Conservation (phyloP, 768 basidiomycete genomes). For the Pluteus cervinus region DNA sequence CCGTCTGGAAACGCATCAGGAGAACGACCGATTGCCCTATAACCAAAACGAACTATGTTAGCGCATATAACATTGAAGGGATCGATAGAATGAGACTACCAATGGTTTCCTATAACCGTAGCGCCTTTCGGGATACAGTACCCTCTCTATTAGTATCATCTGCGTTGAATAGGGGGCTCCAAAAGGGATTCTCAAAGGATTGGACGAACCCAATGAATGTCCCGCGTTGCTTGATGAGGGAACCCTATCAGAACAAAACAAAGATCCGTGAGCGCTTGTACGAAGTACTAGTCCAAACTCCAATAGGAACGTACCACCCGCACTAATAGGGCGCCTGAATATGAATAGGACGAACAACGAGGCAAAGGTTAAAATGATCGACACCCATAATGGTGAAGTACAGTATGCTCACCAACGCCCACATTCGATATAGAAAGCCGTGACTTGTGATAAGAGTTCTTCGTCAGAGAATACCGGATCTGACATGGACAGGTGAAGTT, state of each 20-base stretch:
- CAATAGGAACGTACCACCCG: slow-evolving; percentile 33
- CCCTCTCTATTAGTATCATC: slow-evolving; percentile 25
- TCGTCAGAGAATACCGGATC: too few species aligned
- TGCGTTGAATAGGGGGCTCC: background rate
- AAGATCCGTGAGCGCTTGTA: background rate
- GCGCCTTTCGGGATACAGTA: slow-evolving; percentile 52
- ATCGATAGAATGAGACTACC: too few species aligned
- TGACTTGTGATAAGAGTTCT: too few species aligned
- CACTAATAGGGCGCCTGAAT: slow-evolving; percentile 41
- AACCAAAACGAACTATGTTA: background rate
- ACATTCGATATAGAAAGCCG: too few species aligned
- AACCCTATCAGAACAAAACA: slow-evolving; percentile 30
- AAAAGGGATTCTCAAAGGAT: too few species aligned
- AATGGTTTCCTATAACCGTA: slow-evolving; percentile 54
- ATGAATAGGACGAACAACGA: slow-evolving; percentile 44
- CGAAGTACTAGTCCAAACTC: background rate
- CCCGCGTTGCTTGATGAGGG: slow-evolving; percentile 57
- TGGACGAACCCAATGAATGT: slow-evolving; percentile 50
- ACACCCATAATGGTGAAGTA: slow-evolving; percentile 34
- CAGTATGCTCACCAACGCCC: too few species aligned
- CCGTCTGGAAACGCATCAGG: slow-evolving; percentile 54
- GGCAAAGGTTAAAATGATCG: slow-evolving; percentile 35
- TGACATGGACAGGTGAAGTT: too few species aligned
- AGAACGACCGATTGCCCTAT: slow-evolving; percentile 52
- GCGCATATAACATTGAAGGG: background rate